Evolutionary conservation across 345 rosid species (phyloP).

Genomic region (Atalantia buxifolia): DNA sequence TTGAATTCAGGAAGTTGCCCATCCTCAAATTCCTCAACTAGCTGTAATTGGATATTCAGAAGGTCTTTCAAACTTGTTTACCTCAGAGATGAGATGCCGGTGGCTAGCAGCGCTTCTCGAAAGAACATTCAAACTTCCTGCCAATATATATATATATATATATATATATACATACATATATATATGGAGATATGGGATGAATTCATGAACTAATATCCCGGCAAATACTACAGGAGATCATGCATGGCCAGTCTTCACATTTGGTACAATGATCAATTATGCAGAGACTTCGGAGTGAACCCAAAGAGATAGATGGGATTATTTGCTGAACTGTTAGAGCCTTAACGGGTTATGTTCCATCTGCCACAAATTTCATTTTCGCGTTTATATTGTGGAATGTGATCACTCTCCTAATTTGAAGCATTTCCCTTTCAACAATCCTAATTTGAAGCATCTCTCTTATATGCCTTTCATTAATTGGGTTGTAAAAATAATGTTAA

Average conservation of each 20-base stretch:
- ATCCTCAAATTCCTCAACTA: slow-evolving; percentile 37
- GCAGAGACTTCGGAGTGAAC: slow-evolving; percentile 44
- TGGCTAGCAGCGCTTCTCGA: slow-evolving; percentile 41
- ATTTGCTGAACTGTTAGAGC: slow-evolving; percentile 35
- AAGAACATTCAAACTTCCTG: neutral
- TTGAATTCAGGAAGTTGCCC: slow-evolving; percentile 33
- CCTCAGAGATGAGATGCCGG: slow-evolving; percentile 38
- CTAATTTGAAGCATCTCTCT: no score
- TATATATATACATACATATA: no score
- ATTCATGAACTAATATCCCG: slow-evolving; percentile 27
- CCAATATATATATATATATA: no score
- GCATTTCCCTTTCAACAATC: no score
- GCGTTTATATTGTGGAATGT: no score
- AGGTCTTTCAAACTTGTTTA: slow-evolving; percentile 31
- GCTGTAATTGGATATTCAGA: slow-evolving; percentile 44
- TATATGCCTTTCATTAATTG: no score
- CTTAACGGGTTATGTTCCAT: slow-evolving; percentile 31
- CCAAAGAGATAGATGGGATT: slow-evolving; percentile 34
- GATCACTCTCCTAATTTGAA: no score
- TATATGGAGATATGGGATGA: slow-evolving; percentile 19
- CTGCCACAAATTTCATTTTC: neutral
- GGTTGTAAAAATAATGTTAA: no score
- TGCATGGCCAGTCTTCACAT: slow-evolving; percentile 33
- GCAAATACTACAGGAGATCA: slow-evolving; percentile 23
- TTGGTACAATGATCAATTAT: slow-evolving; percentile 40